Percentiles rank a stretch among this genome's conserved stretches.
Conservation (phyloP, 139 green algal species). For the Closterium sp. region DNA sequence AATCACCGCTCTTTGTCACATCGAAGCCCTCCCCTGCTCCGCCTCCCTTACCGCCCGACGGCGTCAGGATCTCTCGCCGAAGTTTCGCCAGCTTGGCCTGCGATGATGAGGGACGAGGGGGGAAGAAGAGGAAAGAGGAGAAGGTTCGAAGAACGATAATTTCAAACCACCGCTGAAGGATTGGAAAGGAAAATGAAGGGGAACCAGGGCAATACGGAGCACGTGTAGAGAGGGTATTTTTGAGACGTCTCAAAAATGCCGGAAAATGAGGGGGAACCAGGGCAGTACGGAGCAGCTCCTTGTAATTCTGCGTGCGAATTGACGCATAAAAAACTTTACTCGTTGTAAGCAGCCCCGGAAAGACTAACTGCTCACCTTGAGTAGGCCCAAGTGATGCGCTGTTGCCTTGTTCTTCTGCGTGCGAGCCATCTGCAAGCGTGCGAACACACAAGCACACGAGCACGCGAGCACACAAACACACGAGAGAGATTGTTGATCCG, state of each 20-base stretch:
- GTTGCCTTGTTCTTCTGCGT: slow-evolving; percentile 99
- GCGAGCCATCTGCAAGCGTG: slow-evolving; percentile 80
- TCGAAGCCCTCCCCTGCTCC: slow-evolving; percentile 82
- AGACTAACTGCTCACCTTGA: slow-evolving; percentile 70
- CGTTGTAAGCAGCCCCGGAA: background rate
- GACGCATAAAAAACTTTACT: background rate
- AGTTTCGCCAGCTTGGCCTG: slow-evolving; percentile 97
- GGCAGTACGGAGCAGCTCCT: background rate
- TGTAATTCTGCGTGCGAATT: background rate
- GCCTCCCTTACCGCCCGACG: slow-evolving; percentile 66
- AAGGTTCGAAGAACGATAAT: too few species aligned
- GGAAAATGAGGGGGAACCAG: background rate
- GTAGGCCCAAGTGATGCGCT: slow-evolving; percentile 79
- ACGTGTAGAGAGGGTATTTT: too few species aligned
- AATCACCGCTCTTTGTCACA: slow-evolving; percentile 96
- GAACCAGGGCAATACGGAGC: background rate
- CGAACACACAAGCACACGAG: background rate
- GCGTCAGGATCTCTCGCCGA: slow-evolving; percentile 88
- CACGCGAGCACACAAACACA: too few species aligned
- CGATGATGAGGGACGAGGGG: background rate
- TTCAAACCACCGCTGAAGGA: too few species aligned
- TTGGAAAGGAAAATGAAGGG: background rate
- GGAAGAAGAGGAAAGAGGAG: too few species aligned
- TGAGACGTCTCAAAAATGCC: too few species aligned
- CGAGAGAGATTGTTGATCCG: background rate